Conservation (phyloP, 2,329 filamentous ascomycete species). For the Epichloe sp. region DNA sequence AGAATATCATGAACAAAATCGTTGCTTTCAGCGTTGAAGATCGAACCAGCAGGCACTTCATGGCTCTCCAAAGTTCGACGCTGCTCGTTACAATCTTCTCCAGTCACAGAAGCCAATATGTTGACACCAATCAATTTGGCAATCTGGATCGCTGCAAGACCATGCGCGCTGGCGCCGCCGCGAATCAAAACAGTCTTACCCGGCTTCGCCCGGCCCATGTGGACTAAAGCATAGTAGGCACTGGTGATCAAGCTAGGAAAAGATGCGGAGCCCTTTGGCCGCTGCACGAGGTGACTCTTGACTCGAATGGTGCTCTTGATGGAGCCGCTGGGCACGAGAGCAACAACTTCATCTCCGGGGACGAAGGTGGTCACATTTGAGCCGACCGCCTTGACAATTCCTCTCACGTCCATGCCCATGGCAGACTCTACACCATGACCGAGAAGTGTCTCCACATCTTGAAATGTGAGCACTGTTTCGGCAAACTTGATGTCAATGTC, state of each 20-base stretch:
- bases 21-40: constrained; percentile 25
- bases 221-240: constrained; percentile 28
- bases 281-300: constrained; percentile 24
- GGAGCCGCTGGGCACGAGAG: constrained; percentile 21
- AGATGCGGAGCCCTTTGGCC: constrained; percentile 11
- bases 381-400: constrained; percentile 23
- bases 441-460: constrained; percentile 24
- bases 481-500: constrained; percentile 29
- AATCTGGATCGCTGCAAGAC: constrained; percentile 30
- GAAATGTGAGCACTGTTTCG: constrained; percentile 20
- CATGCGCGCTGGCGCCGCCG: constrained; percentile 28
- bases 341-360: constrained; percentile 28
- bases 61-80: constrained; percentile 20
- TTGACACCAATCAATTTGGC: constrained; percentile 23
- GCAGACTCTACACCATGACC: constrained; percentile 18
- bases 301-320: constrained; percentile 22
- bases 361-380: constrained; percentile 17
- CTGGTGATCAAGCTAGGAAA: constrained; percentile 26
- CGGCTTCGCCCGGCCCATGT: constrained; percentile 15
- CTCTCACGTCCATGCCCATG: constrained; percentile 29
- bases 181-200: constrained; percentile 28
- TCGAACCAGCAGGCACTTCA: constrained; percentile 21
- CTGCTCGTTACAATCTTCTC: constrained; percentile 19
- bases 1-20: constrained; percentile 20
- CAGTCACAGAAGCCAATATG: constrained; percentile 29